Percentiles rank a stretch among this genome's conserved stretches.
phyloP scores from a whole-genome alignment of 2,329 filamentous ascomycete species.

The Stagonosporopsis rhizophila region DNA sequence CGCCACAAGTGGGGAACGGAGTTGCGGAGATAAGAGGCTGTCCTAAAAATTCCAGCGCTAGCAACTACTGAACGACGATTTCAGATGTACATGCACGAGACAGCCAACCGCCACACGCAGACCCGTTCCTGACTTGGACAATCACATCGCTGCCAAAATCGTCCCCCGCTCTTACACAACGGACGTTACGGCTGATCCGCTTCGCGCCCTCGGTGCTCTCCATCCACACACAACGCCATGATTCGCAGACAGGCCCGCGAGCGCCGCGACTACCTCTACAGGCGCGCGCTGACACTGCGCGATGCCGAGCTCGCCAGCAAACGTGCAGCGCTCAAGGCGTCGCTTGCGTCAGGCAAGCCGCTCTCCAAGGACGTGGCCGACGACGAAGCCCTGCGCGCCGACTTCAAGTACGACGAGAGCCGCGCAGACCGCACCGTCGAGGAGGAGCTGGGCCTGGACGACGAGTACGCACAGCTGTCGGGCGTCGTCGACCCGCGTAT shows the following conservation, averaged over 20 bases:
- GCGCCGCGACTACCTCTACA: conserved; percentile 80
- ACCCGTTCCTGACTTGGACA: neutral
- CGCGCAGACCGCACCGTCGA: conserved; percentile 70
- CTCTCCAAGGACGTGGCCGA: conserved; percentile 83
- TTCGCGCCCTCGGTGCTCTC: neutral
- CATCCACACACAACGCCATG: conserved; percentile 19
- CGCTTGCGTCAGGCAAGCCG: conserved; percentile 87
- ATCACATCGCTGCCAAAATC: neutral
- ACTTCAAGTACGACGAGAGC: conserved; percentile 94
- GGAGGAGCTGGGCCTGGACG: conserved; percentile 77
- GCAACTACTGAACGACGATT: neutral
- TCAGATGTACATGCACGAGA: neutral
- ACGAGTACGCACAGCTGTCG: conserved; percentile 90
- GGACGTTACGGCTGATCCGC: neutral
- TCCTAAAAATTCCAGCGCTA: neutral
- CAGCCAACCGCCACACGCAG: neutral
- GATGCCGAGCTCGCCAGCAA: conserved; percentile 95
- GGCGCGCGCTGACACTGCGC: conserved; percentile 75
- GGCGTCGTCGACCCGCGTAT: conserved; percentile 89
- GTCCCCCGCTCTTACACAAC: neutral
- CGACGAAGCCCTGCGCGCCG: conserved; percentile 81
- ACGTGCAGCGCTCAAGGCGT: conserved; percentile 82
- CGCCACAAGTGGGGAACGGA: neutral
- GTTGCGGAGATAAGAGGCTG: neutral
- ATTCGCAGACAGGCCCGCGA: conserved; percentile 70